Evolutionary conservation across 2,329 filamentous ascomycete species (phyloP).

Genomic region (Diaporthe eres): DNA sequence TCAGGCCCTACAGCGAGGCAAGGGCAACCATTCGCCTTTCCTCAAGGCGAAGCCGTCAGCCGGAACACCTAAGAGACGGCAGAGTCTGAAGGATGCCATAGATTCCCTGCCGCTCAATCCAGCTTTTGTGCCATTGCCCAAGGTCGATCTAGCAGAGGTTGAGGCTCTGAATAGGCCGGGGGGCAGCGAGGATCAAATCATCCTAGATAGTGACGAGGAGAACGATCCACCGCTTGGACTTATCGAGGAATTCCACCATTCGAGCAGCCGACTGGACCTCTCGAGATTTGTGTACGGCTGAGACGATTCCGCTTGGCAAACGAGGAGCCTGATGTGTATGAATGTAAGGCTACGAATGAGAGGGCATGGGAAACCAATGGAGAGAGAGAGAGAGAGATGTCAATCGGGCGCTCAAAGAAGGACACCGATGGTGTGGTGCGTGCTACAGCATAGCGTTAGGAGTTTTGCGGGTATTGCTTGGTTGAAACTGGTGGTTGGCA

Average conservation of each 20-base stretch:
- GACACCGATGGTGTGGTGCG: not conserved
- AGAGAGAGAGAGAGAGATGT: too few species aligned
- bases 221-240: conserved; percentile 49
- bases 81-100: conserved; percentile 47
- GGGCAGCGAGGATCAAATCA: conserved; percentile 71
- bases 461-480: conserved; percentile 29
- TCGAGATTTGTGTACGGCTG: conserved; percentile 62
- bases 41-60: conserved; percentile 44
- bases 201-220: conserved; percentile 66
- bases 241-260: not conserved
- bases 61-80: conserved; percentile 45
- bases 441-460: conserved; percentile 38
- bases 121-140: conserved; percentile 68
- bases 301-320: conserved; percentile 36
- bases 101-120: conserved; percentile 63
- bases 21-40: conserved; percentile 45
- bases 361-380: not conserved
- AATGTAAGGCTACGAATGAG: not conserved
- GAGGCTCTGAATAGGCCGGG: conserved; percentile 62
- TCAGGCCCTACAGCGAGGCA: conserved; percentile 57
- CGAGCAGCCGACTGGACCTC: conserved; percentile 57
- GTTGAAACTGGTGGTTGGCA: conserved; percentile 1
- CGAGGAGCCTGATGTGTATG: not conserved
- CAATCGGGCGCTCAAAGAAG: not conserved
- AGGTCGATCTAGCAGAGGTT: conserved; percentile 67